Base-by-base conservation (phyloP, 2,329 filamentous ascomycete genomes). In the Talaromyces sp. region DNA sequence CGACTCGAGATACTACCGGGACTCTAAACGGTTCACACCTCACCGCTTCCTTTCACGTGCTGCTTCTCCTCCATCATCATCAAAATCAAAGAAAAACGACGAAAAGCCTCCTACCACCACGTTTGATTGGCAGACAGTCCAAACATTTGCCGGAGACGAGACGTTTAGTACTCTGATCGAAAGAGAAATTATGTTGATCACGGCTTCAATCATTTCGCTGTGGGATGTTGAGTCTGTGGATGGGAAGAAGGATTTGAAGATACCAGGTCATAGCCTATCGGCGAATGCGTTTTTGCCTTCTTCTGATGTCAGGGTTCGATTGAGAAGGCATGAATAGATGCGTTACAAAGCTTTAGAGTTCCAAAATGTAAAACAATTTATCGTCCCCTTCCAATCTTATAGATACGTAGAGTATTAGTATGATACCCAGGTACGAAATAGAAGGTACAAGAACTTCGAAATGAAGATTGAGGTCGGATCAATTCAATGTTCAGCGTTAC, bases 201-300 rank as follows among this genome's bases (percentile, higher is more conserved):
- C 81, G 1, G 84, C 85, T 16, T 80, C 81, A 1, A 79, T 88
- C 24, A 70, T 87, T 22, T 76, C 80, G 6, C 78, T 85, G 69
- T 88, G 85, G 85, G 83, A 87, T 50, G 81, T 88, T 65, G 76
- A 83, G 62, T 79, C 83, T 0, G 78, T 75, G 0, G 73, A 73
- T 57, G 78, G 79, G 16, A 75, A 7, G n/a, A 57, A 54, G 27
- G 24, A 7, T 10, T 86, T 86, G 81, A 76, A 77, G 19, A 76
- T 88, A 50, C 87, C 87, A 0, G 76, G 74, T 47, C 79, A 81
- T 70, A 78, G 72, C 69, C 80, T 78, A 68, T 82, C 81, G 6
- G 82, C 79, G 62, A 82, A 80, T 2, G 79, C 85, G 14, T 83
- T 81, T 69, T 76, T 80, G 64, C 86, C 86, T 10, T 79, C 74